These are phyloP conservation scores for Euphorbia lathyris DNA, from an alignment of 345 rosid genomes.

Conservation along the genomic window DNA sequence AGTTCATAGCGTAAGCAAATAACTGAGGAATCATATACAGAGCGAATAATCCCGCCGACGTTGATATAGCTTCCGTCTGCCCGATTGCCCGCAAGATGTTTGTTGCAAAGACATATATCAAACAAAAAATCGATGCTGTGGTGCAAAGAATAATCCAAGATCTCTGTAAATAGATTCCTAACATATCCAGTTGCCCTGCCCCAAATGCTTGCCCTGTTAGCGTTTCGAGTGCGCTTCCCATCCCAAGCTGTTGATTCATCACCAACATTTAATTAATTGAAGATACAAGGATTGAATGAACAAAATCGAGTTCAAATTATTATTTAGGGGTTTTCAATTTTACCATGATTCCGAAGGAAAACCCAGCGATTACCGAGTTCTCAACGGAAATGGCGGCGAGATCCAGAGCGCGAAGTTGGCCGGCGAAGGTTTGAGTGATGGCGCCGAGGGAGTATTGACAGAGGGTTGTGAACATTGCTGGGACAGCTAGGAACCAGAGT, in stretches of 20 bases:
- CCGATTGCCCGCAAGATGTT: conserved; percentile 57
- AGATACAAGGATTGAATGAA: no score
- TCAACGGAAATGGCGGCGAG: conserved; percentile 86
- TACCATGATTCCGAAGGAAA: conserved; percentile 85
- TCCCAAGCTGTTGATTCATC: conserved; percentile 61
- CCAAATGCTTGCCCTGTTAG: conserved; percentile 93
- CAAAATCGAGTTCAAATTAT: no score
- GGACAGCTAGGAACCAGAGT: conserved; percentile 87
- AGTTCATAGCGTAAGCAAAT: conserved; percentile 65
- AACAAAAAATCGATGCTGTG: conserved; percentile 47
- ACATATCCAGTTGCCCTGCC: conserved; percentile 77
- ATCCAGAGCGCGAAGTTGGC: conserved; percentile 66
- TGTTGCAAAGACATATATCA: conserved; percentile 63
- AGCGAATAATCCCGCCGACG: conserved; percentile 63
- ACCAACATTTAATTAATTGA: no score
- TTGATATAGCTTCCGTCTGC: conserved; percentile 60
- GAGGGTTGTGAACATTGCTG: conserved; percentile 84
- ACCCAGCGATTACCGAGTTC: conserved; percentile 85
- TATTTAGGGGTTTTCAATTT: no score
- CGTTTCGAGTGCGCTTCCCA: conserved; percentile 99
- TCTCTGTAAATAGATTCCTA: conserved; percentile 84
- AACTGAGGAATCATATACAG: conserved; percentile 89
- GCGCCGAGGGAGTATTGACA: conserved; percentile 91
- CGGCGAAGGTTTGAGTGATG: conserved; percentile 66
- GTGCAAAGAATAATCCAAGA: conserved; percentile 80